A percentile compares a stretch with the other conserved stretches of the same genome.
Conservation (phyloP, 306 rosid species). For the Rosa lucieae region DNA sequence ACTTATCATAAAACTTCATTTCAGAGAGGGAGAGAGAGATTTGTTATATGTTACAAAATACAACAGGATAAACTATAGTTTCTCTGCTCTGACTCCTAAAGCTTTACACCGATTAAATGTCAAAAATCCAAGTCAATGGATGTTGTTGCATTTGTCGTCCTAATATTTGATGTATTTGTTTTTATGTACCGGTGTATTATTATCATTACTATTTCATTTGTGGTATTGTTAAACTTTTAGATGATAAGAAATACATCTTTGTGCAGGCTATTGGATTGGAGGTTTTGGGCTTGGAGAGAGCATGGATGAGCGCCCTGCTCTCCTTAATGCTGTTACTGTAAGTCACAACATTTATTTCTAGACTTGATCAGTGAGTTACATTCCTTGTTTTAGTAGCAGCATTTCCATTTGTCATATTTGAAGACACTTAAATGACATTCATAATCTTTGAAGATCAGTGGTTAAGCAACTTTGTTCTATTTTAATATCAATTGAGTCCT, state of each 20-base stretch:
- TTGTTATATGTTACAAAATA: no score
- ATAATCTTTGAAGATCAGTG: background rate
- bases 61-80: background rate
- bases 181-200: background rate
- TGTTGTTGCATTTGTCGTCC: background rate
- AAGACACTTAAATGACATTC: background rate
- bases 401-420: background rate
- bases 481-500: background rate
- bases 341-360: conserved; percentile 19
- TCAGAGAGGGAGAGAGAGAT: no score
- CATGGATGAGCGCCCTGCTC: conserved; percentile 77
- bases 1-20: no score
- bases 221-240: background rate
- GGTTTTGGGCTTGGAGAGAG: conserved; percentile 96
- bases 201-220: background rate
- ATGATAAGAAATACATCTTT: background rate
- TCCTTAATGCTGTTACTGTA: conserved; percentile 67
- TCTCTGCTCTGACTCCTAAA: background rate
- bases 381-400: background rate
- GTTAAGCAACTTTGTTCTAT: background rate
- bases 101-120: background rate
- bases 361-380: background rate
- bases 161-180: conserved; percentile 1
- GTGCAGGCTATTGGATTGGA: conserved; percentile 87
- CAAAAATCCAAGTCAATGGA: background rate